Base-by-base conservation (phyloP, 257 asterid genomes). In the Handroanthus guayacan region DNA sequence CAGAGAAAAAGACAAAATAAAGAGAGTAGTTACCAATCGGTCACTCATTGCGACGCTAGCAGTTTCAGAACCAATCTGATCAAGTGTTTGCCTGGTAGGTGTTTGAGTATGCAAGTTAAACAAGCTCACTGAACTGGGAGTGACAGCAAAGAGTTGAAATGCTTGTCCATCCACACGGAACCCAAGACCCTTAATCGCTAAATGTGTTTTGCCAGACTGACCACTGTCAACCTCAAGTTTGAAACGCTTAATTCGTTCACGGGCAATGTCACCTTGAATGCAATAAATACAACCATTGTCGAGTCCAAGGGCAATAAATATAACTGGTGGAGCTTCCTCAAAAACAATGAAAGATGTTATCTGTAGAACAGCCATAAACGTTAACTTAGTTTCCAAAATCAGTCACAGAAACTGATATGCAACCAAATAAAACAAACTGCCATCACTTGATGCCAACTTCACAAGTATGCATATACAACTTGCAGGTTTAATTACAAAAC, bases 241-340 rank as follows among this genome's bases (percentile, higher is more conserved):
- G 80, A 89, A 95, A 74, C 98, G 96, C 72, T 91, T 89, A 72
- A 95, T 95, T 12, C 98, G 90, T 79, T 95, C 99, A n/a, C 99
- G 98, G 43, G 98, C 97, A 82, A 95, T 78, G 78, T 95, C 99
- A 8, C 99, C 99, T 87, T 89, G 98, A 80, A 92, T 95, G 86
- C 99, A 95, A 81, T 95, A 95, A 77, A 95, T 87, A 81, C 84
- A 85, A 65, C 99, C 98, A 62, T 91, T 95, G 74, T 88, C 97
- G 80, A 92, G 77, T 78, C 99, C 99, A 79, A 92, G 89, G 67
- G 96, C 98, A 82, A 95, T 89, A 50, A 95, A 87, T 66, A 92
- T 84, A 69, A 93, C 86, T n/a, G 98, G 99, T 1, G 99, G 98
- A 75, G 93, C 92, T 86, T 95, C 99, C 83, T 95, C 99, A 58